Evolutionary conservation across 2,329 filamentous ascomycete genomes (phyloP).

Genomic region (Drechslerella dactyloides): DNA sequence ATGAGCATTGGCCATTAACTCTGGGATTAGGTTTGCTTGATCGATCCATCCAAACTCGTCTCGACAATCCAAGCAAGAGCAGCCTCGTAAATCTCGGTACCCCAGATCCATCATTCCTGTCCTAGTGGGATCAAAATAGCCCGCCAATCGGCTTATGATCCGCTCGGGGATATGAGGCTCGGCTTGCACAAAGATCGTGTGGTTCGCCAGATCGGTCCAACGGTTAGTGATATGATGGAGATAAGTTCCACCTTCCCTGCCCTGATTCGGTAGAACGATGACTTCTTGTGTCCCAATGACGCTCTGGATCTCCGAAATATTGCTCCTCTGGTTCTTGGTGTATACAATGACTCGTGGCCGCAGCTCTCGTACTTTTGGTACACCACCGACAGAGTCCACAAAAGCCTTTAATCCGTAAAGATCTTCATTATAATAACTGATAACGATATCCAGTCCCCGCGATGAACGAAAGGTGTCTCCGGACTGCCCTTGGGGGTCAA

Average conservation of each 20-base stretch:
- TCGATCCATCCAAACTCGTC: constrained; percentile 60
- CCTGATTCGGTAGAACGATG: constrained; percentile 58
- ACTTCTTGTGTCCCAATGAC: constrained; percentile 48
- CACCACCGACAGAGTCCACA: constrained; percentile 37
- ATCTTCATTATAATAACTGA: constrained; percentile 53
- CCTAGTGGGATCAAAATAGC: constrained; percentile 57
- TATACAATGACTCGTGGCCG: constrained; percentile 52
- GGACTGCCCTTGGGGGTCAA: not conserved
- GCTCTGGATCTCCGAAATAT: constrained; percentile 34
- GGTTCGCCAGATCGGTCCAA: constrained; percentile 60
- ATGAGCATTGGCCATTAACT: constrained; percentile 57
- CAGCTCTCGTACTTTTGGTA: constrained; percentile 33
- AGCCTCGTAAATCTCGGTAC: constrained; percentile 57
- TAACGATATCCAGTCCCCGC: constrained; percentile 52
- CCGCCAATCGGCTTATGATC: constrained; percentile 57
- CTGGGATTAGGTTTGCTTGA: constrained; percentile 57
- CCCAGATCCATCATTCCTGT: constrained; percentile 62
- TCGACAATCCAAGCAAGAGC: constrained; percentile 58
- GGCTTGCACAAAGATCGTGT: constrained; percentile 63
- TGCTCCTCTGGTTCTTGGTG: constrained; percentile 48
- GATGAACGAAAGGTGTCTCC: not conserved
- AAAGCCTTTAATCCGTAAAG: constrained; percentile 33
- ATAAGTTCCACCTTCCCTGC: constrained; percentile 61
- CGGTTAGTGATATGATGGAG: constrained; percentile 60
- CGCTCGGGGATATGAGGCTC: constrained; percentile 58